Evolutionary conservation across 1,139 yeast species (phyloP), one percentile per base, ranked within the genome.

Genomic region (Hyphopichia pseudoburtonii): DNA sequence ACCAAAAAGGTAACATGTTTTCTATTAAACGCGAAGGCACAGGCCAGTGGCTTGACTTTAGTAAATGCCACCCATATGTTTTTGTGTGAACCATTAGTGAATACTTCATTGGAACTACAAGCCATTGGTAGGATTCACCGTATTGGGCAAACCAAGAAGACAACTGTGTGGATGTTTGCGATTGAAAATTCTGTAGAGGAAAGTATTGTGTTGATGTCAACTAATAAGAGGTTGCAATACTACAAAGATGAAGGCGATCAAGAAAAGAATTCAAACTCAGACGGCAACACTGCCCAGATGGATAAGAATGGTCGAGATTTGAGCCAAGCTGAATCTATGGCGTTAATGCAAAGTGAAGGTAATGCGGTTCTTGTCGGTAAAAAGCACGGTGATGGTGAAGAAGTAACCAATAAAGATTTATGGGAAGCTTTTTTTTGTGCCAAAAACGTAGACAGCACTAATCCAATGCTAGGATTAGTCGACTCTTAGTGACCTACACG

Each of bases 71-170:
- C 87, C 1, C 96, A 92, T 57, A 90, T 92, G 0, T 84, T 87
- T 47, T 58, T 89, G 9, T 83, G 96, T 58, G 98, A 92, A 57
- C 97, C 97, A 1, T 70, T 92, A 43, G 83, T 90, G n/a, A 89
- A 88, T 52, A 80, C 89, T 0, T 84, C 95, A 1, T 69, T 89
- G 35, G 97, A 92, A 51, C 59, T 86, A 17, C 98, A 92, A 54
- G 97, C 97, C 0, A 84, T 90, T 39, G 86, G 95, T 31, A 75
- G 98, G 47, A 82, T 92, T 32, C 96, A 90, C 55, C 67, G 98
- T 44, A 90, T 92, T 53, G 98, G 98, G 0, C 98, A 92, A 57
- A 76, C 73, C 3, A 67, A 71, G 29, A 78, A 76, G 14, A 92
- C 97, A 0, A 84, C 82, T 2, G 95, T 92, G 2, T 90, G 97